Evolutionary conservation across 2,329 filamentous ascomycete species (phyloP).

Genomic region (Pezicula carpinea): DNA sequence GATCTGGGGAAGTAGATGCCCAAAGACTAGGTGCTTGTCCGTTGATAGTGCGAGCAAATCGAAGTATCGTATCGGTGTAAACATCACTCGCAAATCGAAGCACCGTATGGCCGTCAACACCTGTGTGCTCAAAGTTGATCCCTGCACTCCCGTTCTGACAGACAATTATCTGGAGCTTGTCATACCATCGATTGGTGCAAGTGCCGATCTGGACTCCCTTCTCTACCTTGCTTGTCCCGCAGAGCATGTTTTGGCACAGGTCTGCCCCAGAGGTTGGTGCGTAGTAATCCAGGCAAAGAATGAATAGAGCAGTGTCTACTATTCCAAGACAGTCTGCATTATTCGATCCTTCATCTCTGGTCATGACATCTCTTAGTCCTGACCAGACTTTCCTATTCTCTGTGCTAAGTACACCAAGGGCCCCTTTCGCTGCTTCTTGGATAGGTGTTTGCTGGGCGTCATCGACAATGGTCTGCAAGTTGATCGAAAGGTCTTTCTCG

Average conservation of each 20-base stretch:
- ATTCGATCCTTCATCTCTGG: conserved; percentile 80
- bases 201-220: conserved; percentile 94
- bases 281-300: conserved; percentile 88
- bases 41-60: conserved; percentile 93
- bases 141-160: conserved; percentile 98
- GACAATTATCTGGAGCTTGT: conserved; percentile 98
- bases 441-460: conserved; percentile 88
- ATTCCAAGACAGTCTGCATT: conserved; percentile 96
- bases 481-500: conserved; percentile 86
- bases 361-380: conserved; percentile 80
- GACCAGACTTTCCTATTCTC: conserved; percentile 98
- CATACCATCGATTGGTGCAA: conserved; percentile 98
- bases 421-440: conserved; percentile 91
- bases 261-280: conserved; percentile 76
- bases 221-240: conserved; percentile 86
- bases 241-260: conserved; percentile 98
- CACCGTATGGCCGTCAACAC: conserved; percentile 95
- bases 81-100: conserved; percentile 93
- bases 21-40: conserved; percentile 87
- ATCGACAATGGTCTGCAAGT: conserved; percentile 86
- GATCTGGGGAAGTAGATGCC: conserved; percentile 86
- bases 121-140: conserved; percentile 99
- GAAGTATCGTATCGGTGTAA: conserved; percentile 95
- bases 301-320: conserved; percentile 88
- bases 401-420: conserved; percentile 87